Evolutionary conservation across 306 rosid species (phyloP).

Genomic region (Cicer chorassanicum): DNA sequence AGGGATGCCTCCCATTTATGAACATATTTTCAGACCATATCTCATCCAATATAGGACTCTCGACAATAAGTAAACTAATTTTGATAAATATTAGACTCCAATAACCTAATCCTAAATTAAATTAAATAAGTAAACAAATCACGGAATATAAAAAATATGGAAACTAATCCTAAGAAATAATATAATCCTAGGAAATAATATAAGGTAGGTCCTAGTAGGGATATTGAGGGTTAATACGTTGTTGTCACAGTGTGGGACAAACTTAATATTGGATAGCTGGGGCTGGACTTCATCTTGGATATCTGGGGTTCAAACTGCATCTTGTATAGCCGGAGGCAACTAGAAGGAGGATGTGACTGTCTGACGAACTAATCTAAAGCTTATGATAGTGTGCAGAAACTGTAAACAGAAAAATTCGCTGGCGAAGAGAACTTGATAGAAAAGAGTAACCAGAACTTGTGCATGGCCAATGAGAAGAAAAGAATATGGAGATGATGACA

Average conservation of each 20-base stretch:
- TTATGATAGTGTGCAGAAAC: not conserved
- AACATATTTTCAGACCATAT: too few species aligned
- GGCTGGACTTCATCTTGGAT: not conserved
- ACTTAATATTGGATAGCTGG: not conserved
- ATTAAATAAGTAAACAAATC: not conserved
- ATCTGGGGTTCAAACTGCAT: not conserved
- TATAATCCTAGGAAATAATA: too few species aligned
- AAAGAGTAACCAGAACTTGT: not conserved
- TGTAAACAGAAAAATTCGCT: not conserved
- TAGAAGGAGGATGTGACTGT: not conserved
- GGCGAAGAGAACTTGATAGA: not conserved
- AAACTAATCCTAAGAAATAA: slow-evolving; percentile 8
- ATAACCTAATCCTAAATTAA: not conserved
- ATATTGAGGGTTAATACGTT: not conserved
- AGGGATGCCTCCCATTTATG: too few species aligned
- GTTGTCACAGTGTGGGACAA: not conserved
- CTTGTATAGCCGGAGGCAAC: not conserved
- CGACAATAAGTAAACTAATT: not conserved
- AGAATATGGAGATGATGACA: not conserved
- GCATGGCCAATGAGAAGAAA: not conserved
- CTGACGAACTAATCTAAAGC: not conserved
- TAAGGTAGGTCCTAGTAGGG: not conserved
- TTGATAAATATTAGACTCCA: not conserved
- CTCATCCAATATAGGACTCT: too few species aligned
- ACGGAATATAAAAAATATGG: not conserved